Evolutionary conservation across 2,329 filamentous ascomycete genomes (phyloP), one percentile per base, ranked within the genome.

Genomic region (Cladophialophora immunda): DNA sequence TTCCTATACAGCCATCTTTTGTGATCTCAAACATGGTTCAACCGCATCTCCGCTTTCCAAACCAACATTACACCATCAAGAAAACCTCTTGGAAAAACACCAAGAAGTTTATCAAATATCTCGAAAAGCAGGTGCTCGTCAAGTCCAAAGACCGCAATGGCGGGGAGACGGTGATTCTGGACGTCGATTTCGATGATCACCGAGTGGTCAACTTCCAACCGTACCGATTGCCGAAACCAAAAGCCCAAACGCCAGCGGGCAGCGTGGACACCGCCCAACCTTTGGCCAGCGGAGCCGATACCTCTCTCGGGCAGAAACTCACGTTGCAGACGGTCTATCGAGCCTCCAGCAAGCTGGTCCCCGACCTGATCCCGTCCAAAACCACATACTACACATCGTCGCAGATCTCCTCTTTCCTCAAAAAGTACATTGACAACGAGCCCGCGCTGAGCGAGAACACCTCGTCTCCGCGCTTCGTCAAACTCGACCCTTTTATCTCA

Each of bases 71-170:
- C 60, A 86, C 89, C 70, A 89, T 91, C 76, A 91, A 90, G 74
- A 91, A 90, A 78, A 89, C 88, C 2, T 88, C 85, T 68, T 90
- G 87, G 86, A 91, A 91, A 78, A 90, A 86, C 68, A 84, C 89
- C 67, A 89, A 87, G 74, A 91, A 90, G 71, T 90, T 91, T 75
- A 85, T 91, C 77, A 91, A 90, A 72, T 81, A 85, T 61, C 80
- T 91, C 9, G 88, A 90, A 75, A 91, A 90, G 76, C 80, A 86
- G 56, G 76, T 81, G 19, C 79, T 90, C n/a, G 76, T 90, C 71
- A 90, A 88, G 73, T 84, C 83, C 54, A 91, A 91, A 74, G 89
- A 90, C 58, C 83, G 86, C 38, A 86, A 85, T 68, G 87, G 87
- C 4, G 85, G 88, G 38, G 89, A 91, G 73, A 87, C 86, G 0